These are phyloP conservation scores for Raphanus sativus DNA, from an alignment of 345 rosid genomes.

Conservation along the genomic window DNA sequence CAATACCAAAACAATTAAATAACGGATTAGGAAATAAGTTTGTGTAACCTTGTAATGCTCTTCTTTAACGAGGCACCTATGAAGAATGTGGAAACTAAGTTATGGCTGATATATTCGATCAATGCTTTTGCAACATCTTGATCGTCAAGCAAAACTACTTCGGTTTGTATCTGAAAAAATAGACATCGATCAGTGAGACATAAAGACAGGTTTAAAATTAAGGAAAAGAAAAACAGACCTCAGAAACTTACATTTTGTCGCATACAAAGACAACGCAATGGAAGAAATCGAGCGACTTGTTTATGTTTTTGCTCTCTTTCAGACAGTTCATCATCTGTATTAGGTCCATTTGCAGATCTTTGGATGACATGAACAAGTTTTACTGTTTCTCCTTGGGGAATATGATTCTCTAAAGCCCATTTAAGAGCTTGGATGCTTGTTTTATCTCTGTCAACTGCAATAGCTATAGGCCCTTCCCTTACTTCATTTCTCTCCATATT, in stretches of 20 bases:
- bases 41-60: conserved; percentile 60
- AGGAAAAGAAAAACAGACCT: neutral
- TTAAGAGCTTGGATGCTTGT: conserved; percentile 47
- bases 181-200: conserved; percentile 15
- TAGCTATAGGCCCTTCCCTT: conserved; percentile 41
- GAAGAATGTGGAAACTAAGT: conserved; percentile 47
- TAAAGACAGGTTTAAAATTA: neutral
- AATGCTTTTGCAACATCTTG: conserved; percentile 64
- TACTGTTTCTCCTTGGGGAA: conserved; percentile 40
- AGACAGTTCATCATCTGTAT: conserved; percentile 8
- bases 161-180: conserved; percentile 52
- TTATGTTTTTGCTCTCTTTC: conserved; percentile 32
- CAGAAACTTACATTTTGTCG: conserved; percentile 50
- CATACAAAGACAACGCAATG: conserved; percentile 57
- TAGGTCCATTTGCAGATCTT: conserved; percentile 25
- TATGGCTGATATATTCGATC: conserved; percentile 47
- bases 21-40: neutral
- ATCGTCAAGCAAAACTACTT: conserved; percentile 54
- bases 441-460: conserved; percentile 51
- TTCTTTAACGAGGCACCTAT: conserved; percentile 57
- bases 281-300: conserved; percentile 43
- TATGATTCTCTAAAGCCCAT: conserved; percentile 54
- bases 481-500: conserved; percentile 27
- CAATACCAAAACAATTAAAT: neutral
- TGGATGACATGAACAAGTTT: conserved; percentile 67